phyloP scores from a whole-genome alignment of 2,329 filamentous ascomycete genomes.

The Sporothrix phasma region DNA sequence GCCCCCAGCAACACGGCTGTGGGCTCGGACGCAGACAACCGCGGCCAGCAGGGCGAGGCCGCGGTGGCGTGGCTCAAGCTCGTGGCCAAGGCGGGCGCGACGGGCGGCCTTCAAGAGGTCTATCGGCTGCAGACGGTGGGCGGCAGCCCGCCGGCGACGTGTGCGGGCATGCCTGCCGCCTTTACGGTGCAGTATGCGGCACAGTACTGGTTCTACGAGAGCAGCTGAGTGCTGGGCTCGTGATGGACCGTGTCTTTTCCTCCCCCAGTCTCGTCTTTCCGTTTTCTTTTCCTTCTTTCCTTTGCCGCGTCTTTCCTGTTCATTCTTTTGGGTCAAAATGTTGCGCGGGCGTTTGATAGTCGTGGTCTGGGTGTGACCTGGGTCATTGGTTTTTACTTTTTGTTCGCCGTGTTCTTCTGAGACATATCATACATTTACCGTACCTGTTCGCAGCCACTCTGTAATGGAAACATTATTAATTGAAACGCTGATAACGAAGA shows the following conservation, averaged over 20 bases:
- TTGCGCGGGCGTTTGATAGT: neutral
- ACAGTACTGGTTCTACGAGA: slow-evolving; percentile 46
- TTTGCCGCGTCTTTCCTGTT: neutral
- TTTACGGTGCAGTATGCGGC: slow-evolving; percentile 76
- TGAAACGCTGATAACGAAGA: neutral
- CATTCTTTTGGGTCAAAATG: neutral
- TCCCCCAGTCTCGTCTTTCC: neutral
- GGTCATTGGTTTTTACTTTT: neutral
- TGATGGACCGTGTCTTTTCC: neutral
- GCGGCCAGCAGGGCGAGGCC: slow-evolving; percentile 51
- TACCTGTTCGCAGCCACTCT: neutral
- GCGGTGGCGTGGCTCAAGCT: slow-evolving; percentile 79
- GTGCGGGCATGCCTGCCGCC: slow-evolving; percentile 48
- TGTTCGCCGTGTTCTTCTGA: neutral
- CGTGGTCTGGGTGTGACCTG: neutral
- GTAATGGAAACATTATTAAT: neutral
- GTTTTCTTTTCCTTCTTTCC: neutral
- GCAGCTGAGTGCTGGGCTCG: neutral
- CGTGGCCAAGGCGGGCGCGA: slow-evolving; percentile 42
- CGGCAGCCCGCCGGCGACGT: slow-evolving; percentile 64
- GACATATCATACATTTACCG: neutral
- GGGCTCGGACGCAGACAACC: slow-evolving; percentile 33
- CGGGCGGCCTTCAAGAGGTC: slow-evolving; percentile 58
- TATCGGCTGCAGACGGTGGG: slow-evolving; percentile 80
- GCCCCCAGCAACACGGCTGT: slow-evolving; percentile 52